Base-by-base conservation (phyloP, 805 yeast species). In the Nakazawaea ernobii region DNA sequence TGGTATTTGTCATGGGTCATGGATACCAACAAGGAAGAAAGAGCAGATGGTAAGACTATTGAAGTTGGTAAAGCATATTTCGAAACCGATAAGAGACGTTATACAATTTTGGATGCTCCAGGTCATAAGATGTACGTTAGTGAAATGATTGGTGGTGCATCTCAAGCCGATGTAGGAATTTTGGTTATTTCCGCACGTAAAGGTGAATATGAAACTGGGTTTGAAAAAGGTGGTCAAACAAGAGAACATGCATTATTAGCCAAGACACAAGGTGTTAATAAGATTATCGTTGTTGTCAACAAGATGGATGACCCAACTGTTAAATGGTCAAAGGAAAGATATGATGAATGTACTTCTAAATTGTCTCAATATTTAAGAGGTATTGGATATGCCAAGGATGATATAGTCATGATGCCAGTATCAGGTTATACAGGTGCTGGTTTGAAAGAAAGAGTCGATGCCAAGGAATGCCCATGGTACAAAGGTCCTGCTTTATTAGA, bases 241-340 rank as follows among this genome's bases (percentile, higher is more conserved):
- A 84, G 97, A 73, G 98, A 91, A 77, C 99, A 92, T 63, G 98
- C 98, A 10, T 74, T 92, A 51, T 76, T 92, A 65, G 99, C 99
- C 53, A 94, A 92, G 76, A 94, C 97, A 45, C 98, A 92, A 71
- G 99, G 99, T 72, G 97, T 92, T 53, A 89, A 92, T 75, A 86
- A 84, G 67, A 79, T 92, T 67, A 75, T 94, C 54, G 97, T 92
- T 50, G 97, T 86, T 46, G 90, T 92, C 57, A 94, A 94, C 75
- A 94, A 94, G 80, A 92, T 94, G 98, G 99, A 94, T 70, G 99
- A 94, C 63, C 86, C 96, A 42, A 94, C 99, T 43, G 99, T 94
- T 41, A 69, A 67, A 54, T 94, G 99, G 99, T 86, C 97, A 26
- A 80, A 91, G 70, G 96, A 86, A 63, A 86, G 99, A 70, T 94